phyloP scores from a whole-genome alignment of 176 grass and related monocot genomes.

The Triticum urartu region DNA sequence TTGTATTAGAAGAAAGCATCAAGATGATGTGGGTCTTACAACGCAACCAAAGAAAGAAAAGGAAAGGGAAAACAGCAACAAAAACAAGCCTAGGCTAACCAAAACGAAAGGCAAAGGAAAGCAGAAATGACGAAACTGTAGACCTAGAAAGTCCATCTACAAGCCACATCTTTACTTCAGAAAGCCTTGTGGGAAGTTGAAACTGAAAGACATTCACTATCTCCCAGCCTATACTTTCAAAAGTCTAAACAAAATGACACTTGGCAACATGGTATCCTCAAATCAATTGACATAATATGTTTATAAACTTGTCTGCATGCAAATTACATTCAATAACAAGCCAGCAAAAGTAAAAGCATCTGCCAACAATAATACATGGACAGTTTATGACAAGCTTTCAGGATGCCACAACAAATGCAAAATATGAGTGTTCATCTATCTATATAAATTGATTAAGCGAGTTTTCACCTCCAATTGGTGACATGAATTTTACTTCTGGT shows the following conservation, averaged over 20 bases:
- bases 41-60: not conserved
- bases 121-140: not conserved
- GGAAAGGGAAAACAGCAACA: not conserved
- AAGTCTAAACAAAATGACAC: not conserved
- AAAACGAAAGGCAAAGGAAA: not conserved
- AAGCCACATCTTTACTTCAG: not conserved
- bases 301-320: not conserved
- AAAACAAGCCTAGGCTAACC: not conserved
- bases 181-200: not conserved
- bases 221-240: not conserved
- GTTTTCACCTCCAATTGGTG: not conserved
- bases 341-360: not conserved
- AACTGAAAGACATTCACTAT: conserved; percentile 7
- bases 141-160: not conserved
- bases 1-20: not conserved
- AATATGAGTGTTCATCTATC: not conserved
- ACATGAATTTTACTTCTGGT: not conserved
- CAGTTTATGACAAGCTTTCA: not conserved
- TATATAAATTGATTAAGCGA: not conserved
- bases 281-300: not conserved
- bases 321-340: conserved; percentile 19
- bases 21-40: not conserved
- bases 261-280: not conserved
- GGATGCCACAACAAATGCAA: not conserved
- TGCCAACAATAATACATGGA: not conserved